Conservation (phyloP, 345 rosid species). For the Trapa incisa region DNA sequence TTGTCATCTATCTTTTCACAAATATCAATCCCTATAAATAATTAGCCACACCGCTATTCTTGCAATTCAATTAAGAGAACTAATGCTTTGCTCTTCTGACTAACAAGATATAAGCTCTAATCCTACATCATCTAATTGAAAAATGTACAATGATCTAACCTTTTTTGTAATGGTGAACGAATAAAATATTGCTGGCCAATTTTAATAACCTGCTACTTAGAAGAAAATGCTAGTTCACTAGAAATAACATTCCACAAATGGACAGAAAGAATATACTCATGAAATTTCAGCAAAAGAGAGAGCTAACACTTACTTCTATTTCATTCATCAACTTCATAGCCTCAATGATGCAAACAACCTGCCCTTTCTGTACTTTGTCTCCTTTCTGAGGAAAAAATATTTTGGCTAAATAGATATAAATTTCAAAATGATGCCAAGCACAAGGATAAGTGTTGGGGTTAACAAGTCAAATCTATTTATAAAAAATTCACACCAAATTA, state of each 20-base stretch:
- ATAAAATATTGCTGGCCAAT: no score
- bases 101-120: not conserved
- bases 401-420: not conserved
- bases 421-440: not conserved
- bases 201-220: not conserved
- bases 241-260: not conserved
- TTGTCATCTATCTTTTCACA: not conserved
- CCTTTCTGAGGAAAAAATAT: slow-evolving; percentile 47
- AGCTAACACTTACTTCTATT: slow-evolving; percentile 52
- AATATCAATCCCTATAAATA: not conserved
- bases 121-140: not conserved
- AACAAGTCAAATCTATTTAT: not conserved
- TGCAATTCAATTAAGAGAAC: not conserved
- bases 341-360: slow-evolving; percentile 71
- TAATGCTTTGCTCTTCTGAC: not conserved
- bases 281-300: not conserved
- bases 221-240: not conserved
- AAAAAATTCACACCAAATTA: not conserved
- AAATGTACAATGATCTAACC: not conserved
- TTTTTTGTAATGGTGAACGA: not conserved
- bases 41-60: not conserved
- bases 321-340: slow-evolving; percentile 98
- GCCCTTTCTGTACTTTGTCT: slow-evolving; percentile 92
- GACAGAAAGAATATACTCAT: not conserved
- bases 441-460: not conserved